Evolutionary conservation across 1,284 basidiomycete species (phyloP).

Genomic region (Ganoderma meredithae): DNA sequence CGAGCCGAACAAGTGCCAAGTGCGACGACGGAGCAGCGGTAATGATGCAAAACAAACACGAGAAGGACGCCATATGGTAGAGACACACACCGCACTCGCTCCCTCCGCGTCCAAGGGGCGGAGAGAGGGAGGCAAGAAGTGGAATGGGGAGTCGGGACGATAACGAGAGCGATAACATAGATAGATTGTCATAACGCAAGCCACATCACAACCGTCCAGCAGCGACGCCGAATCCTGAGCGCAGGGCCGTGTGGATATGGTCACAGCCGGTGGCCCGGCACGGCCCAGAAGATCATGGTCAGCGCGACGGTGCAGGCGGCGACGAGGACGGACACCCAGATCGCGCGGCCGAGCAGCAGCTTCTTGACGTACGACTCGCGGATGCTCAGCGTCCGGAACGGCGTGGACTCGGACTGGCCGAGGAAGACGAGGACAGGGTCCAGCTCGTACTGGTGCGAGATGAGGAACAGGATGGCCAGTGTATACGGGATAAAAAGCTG

Average conservation of each 20-base stretch:
- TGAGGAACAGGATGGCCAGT: constrained; percentile 88
- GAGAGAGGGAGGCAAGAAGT: neutral
- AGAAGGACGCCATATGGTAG: neutral
- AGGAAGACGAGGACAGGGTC: constrained; percentile 92
- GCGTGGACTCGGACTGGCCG: constrained; percentile 87
- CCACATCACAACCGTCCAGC: constrained; percentile 6
- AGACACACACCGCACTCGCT: constrained; percentile 14
- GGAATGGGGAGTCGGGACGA: neutral
- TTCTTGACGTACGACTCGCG: constrained; percentile 93
- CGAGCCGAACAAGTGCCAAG: constrained; percentile 22
- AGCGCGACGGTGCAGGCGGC: constrained; percentile 75
- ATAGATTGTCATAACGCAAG: constrained; percentile 23
- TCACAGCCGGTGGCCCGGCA: constrained; percentile 87
- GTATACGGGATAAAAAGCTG: constrained; percentile 95
- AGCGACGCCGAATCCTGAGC: neutral
- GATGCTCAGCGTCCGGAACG: constrained; percentile 90
- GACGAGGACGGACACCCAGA: constrained; percentile 84
- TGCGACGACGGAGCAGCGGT: constrained; percentile 30
- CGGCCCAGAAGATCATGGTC: constrained; percentile 90
- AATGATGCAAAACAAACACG: constrained; percentile 24
- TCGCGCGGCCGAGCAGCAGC: constrained; percentile 84
- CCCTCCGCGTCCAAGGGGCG: constrained; percentile 13
- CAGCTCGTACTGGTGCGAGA: constrained; percentile 96
- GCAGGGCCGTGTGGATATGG: neutral
- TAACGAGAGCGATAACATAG: constrained; percentile 18